Conservation (phyloP, 2,329 filamentous ascomycete genomes). For the Annulohypoxylon truncatum region DNA sequence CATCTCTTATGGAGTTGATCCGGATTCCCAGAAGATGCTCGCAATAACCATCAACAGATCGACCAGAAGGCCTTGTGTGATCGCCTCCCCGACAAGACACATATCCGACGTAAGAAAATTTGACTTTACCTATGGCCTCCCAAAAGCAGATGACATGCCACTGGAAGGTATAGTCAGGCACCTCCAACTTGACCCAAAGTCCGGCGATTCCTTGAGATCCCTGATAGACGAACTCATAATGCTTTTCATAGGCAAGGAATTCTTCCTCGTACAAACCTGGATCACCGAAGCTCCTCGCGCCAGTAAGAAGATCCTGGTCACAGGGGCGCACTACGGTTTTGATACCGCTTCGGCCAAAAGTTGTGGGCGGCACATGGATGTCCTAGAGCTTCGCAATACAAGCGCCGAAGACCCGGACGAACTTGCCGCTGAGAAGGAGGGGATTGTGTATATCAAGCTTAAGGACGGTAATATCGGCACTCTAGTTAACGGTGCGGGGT, state of each 20-base stretch:
- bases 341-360: slow-evolving; percentile 77
- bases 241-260: slow-evolving; percentile 74
- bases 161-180: slow-evolving; percentile 58
- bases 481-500: slow-evolving; percentile 87
- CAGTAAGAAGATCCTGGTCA: slow-evolving; percentile 53
- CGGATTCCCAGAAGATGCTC: slow-evolving; percentile 61
- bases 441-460: slow-evolving; percentile 81
- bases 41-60: slow-evolving; percentile 74
- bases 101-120: slow-evolving; percentile 62
- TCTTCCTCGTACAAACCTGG: slow-evolving; percentile 67
- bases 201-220: slow-evolving; percentile 57
- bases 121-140: slow-evolving; percentile 68
- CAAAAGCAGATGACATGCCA: slow-evolving; percentile 58
- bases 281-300: slow-evolving; percentile 52
- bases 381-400: slow-evolving; percentile 68
- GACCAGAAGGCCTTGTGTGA: slow-evolving; percentile 70
- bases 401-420: slow-evolving; percentile 65
- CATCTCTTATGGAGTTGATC: slow-evolving; percentile 52
- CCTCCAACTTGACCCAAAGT: slow-evolving; percentile 62
- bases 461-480: slow-evolving; percentile 77
- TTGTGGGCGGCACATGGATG: slow-evolving; percentile 68
- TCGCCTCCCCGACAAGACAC: slow-evolving; percentile 65
- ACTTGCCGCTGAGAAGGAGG: slow-evolving; percentile 72
- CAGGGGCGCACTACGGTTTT: slow-evolving; percentile 69
- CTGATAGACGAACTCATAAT: slow-evolving; percentile 66